Evolutionary conservation across 352 stramenopile genomes (phyloP).

Genomic region (Pythium pyrilobum): DNA sequence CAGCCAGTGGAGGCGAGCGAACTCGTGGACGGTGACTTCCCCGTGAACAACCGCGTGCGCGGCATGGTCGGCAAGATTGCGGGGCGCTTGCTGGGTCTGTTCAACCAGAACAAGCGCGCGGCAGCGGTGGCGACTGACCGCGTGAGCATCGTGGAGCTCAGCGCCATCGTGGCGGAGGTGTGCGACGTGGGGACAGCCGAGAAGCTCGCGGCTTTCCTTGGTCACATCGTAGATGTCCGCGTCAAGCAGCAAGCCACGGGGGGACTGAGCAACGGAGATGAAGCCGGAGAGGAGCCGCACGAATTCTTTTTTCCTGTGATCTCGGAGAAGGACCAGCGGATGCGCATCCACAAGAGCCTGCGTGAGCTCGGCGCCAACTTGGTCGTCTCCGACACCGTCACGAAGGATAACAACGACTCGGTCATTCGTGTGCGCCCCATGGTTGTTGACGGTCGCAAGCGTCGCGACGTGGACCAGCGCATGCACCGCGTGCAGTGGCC

Average conservation of each 20-base stretch:
- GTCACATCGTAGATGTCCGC: slow-evolving; percentile 17
- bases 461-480: slow-evolving; percentile 72
- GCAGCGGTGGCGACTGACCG: slow-evolving; percentile 28
- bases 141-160: slow-evolving; percentile 38
- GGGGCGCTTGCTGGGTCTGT: slow-evolving; percentile 45
- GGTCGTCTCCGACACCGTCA: slow-evolving; percentile 83
- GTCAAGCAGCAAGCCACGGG: slow-evolving; percentile 7
- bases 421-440: slow-evolving; percentile 79
- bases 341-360: slow-evolving; percentile 80
- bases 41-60: slow-evolving; percentile 28
- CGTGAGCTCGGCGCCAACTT: slow-evolving; percentile 57
- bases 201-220: slow-evolving; percentile 39
- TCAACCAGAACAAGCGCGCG: slow-evolving; percentile 60
- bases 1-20: not conserved
- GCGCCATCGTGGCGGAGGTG: slow-evolving; percentile 31
- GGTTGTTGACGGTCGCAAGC: slow-evolving; percentile 80
- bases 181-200: slow-evolving; percentile 39
- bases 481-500: slow-evolving; percentile 42
- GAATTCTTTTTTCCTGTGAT: slow-evolving; percentile 74
- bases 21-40: slow-evolving; percentile 1
- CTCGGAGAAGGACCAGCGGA: slow-evolving; percentile 79
- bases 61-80: slow-evolving; percentile 57
- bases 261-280: not conserved
- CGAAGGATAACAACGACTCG: slow-evolving; percentile 52
- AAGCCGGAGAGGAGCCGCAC: slow-evolving; percentile 11